Base-by-base conservation (phyloP, 23 red algal genomes). In the Gracilaria domingensis region DNA sequence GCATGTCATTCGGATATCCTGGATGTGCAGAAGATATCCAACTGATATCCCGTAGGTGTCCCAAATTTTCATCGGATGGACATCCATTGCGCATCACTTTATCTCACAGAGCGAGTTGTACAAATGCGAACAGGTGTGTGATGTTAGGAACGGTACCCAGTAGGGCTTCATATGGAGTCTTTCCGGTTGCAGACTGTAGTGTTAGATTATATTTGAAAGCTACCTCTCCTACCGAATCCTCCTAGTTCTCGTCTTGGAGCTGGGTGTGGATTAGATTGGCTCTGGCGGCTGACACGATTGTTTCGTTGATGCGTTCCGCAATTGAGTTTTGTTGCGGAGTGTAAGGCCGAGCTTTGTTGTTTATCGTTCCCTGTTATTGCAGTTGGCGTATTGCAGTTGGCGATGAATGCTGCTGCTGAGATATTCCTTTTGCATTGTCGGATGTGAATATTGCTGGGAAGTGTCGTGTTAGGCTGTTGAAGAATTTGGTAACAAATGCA, bases 191-290 rank as follows among this genome's bases (percentile, higher is more conserved):
- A 2, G 4, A 16, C 4, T 79, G 75, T 56, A 21, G 32, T 13
- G 25, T 79, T 4, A 49, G 28, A 21, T 79, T 79, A 37, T 79
- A 79, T 50, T 79, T 79, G 37, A 4, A 79, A 17, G 75, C 37
- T 12, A 32, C 38, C 4, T 79, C 75, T 1, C 42, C 4, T 2
- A 79, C 36, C 4, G 75, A 37, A 21, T 79, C 42, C 25, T 79
- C 75, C 36, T 5, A 79, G 75, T 54, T 9, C 12, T 50, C 50
- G 4, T 45, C 36, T 21, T 12, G 5, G 4, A 79, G 42, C 1
- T 23, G 5, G 11, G 4, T 28, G 20, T 79, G 75, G 13, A 50
- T 54, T 9, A 79, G 75, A 37, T 30, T 56, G 2, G 14, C 75
- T 28, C 75, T 21, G 4, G 75, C 75, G 12, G 40, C 50, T 16